Evolutionary conservation across 2,329 filamentous ascomycete species (phyloP), one percentile per base, ranked within the genome.

Genomic region (Chaetomiaceae sp.): DNA sequence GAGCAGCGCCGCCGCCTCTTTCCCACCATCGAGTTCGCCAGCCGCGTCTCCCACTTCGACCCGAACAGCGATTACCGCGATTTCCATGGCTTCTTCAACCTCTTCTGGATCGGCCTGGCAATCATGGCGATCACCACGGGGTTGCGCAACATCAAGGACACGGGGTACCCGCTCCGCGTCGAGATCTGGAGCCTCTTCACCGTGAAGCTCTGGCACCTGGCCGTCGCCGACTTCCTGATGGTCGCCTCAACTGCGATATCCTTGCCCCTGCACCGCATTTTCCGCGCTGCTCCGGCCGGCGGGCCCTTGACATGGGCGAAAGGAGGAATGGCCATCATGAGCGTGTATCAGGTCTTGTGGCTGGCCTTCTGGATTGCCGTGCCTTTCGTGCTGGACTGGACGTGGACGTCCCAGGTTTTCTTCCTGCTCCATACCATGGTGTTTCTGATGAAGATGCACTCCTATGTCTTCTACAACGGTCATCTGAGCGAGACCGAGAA

Each of bases 381-480:
- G 66, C 94, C 94, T 0, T 97, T 97, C 61, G 70, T 86, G 62
- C 77, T 95, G 8, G 79, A 87, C 47, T 99, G 94, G 94, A 89
- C 91, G 3, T 99, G 94, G 94, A 99, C 94, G 0, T 86, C 92
- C 3, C 94, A 97, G 67, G 94, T 99, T 36, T 99, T 95, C 69
- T 82, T 99, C 63, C 87, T 91, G 11, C 77, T 99, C 31, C 94
- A 99, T 71, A 87, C 91, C 39, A 83, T 99, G 71, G 87, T 89
- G 7, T 78, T 99, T 19, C 83, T 96, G 47, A 99, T 99, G 94
- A 99, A 99, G 77, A 94, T 97, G 84, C 94, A 99, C 70, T 96
- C 91, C 6, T 99, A 96, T 66, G 88, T 90, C 22, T 99, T 97
- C 70, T 99, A 99, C 75, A 97, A 96, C 64, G 94, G 94, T 11